Percentiles rank a stretch among this genome's conserved stretches.
phyloP scores from a whole-genome alignment of 176 grass and related monocot species.

The Oryza coarctata region DNA sequence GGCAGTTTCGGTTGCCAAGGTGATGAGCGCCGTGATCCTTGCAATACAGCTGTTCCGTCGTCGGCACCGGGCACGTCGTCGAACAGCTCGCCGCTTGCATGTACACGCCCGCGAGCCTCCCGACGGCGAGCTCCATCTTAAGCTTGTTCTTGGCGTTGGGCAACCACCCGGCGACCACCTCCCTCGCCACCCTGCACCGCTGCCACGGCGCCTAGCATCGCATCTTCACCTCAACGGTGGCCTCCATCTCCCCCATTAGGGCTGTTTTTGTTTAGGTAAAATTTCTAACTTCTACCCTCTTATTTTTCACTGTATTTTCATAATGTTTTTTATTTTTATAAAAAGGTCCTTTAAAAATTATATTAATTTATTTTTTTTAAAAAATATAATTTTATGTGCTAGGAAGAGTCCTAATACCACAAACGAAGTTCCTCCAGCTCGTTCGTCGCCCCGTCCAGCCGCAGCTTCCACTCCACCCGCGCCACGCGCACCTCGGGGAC shows the following conservation, averaged over 20 bases:
- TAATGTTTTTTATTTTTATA: too few relatives aligned
- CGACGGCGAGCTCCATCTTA: neutral
- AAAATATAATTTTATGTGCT: too few relatives aligned
- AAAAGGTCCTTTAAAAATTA: too few relatives aligned
- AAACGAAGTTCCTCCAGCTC: neutral
- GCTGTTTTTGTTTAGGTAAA: too few relatives aligned
- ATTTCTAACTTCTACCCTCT: too few relatives aligned
- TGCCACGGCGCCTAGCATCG: neutral
- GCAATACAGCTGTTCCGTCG: too few relatives aligned
- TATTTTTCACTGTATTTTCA: too few relatives aligned
- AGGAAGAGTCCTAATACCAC: too few relatives aligned
- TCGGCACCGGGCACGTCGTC: neutral
- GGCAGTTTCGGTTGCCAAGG: neutral
- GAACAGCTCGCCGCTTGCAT: neutral
- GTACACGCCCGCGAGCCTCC: constrained; percentile 4
- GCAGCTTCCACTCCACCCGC: neutral
- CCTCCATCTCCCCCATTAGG: neutral
- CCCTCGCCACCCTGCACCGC: neutral
- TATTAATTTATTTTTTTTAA: too few relatives aligned
- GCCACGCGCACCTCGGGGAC: neutral
- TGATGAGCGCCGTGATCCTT: too few relatives aligned
- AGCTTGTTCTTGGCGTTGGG: neutral
- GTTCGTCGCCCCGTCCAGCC: neutral
- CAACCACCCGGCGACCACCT: neutral
- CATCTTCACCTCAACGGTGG: neutral